Conservation (phyloP, 306 rosid species). For the Lupinus albus region DNA sequence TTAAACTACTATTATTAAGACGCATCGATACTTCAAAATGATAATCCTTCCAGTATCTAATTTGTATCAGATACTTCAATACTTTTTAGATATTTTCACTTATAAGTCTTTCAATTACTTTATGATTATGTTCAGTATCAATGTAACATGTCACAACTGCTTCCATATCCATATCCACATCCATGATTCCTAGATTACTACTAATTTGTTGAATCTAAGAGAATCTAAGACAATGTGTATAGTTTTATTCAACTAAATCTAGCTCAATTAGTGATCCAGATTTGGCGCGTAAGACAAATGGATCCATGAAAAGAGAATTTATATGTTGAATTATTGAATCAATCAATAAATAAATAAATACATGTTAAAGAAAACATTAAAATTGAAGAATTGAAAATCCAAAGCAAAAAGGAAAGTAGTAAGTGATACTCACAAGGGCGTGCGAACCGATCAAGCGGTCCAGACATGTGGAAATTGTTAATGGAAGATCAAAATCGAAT, state of each 20-base stretch:
- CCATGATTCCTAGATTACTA: too few relatives aligned
- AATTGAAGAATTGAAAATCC: constrained; percentile 6
- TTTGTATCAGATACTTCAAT: too few relatives aligned
- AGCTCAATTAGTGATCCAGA: constrained; percentile 36
- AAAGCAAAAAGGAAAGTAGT: not conserved
- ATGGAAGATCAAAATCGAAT: constrained; percentile 10
- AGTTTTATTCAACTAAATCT: constrained; percentile 11
- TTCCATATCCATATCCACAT: too few relatives aligned
- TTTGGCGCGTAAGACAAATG: not conserved
- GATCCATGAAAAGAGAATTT: constrained; percentile 18
- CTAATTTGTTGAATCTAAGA: constrained; percentile 4
- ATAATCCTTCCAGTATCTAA: too few relatives aligned
- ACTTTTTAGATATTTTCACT: too few relatives aligned
- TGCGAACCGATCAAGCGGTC: constrained; percentile 83
- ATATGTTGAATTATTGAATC: constrained; percentile 7
- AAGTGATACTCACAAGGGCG: constrained; percentile 70
- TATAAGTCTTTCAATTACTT: too few relatives aligned
- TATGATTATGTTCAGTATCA: too few relatives aligned
- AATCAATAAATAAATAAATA: not conserved
- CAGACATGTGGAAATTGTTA: constrained; percentile 59
- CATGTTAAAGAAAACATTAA: constrained; percentile 3
- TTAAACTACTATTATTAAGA: not conserved
- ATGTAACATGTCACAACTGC: too few relatives aligned
- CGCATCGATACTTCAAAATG: too few relatives aligned
- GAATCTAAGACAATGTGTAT: not conserved